Percentiles rank a stretch among this genome's conserved stretches.
These are phyloP conservation scores for Citeromyces nyonsensis DNA, from an alignment of 805 yeast species.

Conservation along the genomic window DNA sequence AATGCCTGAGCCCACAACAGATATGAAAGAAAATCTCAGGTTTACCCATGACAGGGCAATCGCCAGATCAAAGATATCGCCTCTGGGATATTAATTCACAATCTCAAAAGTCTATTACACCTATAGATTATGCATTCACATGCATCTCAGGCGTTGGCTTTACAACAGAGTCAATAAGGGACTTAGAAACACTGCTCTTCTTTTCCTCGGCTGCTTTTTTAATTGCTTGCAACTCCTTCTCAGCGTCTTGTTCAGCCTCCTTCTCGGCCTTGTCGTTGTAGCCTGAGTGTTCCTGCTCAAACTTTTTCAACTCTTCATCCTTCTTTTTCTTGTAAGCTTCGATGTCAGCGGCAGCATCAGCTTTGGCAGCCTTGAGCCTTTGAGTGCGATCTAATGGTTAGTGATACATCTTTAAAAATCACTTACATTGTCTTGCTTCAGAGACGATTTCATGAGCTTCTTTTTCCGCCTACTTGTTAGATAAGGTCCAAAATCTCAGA, in stretches of 20 bases:
- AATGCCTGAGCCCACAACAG: too few relatives aligned
- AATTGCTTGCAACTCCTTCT: slow-evolving; percentile 23
- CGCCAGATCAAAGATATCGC: too few relatives aligned
- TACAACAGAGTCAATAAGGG: slow-evolving; percentile 67
- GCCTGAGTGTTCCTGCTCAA: slow-evolving; percentile 54
- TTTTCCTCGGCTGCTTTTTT: slow-evolving; percentile 46
- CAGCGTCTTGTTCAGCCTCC: slow-evolving; percentile 4
- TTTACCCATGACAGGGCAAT: too few relatives aligned
- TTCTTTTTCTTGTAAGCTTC: slow-evolving; percentile 72
- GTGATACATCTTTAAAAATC: slow-evolving; percentile 3
- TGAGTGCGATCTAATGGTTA: slow-evolving; percentile 46
- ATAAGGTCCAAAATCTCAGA: slow-evolving; percentile 3
- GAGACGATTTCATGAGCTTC: slow-evolving; percentile 94
- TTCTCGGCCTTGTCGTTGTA: slow-evolving; percentile 30
- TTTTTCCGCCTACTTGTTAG: slow-evolving; percentile 57
- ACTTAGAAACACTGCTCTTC: slow-evolving; percentile 52
- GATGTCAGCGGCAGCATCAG: slow-evolving; percentile 85
- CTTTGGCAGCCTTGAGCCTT: slow-evolving; percentile 84
- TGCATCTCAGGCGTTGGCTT: slow-evolving; percentile 76
- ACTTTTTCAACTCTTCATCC: slow-evolving; percentile 65
- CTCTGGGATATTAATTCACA: too few relatives aligned
- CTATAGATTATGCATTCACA: slow-evolving; percentile 36
- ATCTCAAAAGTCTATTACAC: neutral
- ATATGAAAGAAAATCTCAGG: too few relatives aligned
- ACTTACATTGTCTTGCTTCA: slow-evolving; percentile 76